Base-by-base conservation (phyloP, 257 asterid genomes). In the Capsicum pubescens region DNA sequence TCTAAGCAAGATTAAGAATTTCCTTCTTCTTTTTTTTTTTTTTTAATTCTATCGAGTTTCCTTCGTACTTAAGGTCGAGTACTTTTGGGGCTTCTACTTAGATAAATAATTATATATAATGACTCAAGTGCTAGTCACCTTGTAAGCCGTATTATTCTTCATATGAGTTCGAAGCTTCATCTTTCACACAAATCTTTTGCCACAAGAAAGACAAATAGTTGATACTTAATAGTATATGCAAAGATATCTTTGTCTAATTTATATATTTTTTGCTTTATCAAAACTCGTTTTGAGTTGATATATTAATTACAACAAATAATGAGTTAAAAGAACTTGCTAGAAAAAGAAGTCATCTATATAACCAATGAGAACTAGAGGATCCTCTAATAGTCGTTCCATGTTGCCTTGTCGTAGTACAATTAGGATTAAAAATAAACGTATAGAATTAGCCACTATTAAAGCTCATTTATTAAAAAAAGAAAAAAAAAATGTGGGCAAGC, bases 131-230 rank as follows among this genome's bases (percentile, higher is more conserved):
- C 32, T 36, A n/a, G 17, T 12, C 39, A 21, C 32, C 9, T 39
- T 70, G 59, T 46, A 58, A 74, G 19, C 66, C 86, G 67, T 46
- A 11, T 56, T n/a, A 26, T 54, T 9, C 36, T 26, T 26, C 32
- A 26, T 26, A 6, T 74, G 42, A 4, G 7, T 56, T 9, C 3
- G 78, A 48, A 76, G 46, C 32, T 84, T 76, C 78, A 46, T 16
- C 15, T 84, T 83, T 84, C 86, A 48, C 59, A 74, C 44, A 7
- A 9, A 6, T 44, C 48, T 64, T 64, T 64, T 26, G n/a, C 71
- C n/a, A 64, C 9, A 12, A 32, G 71, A 64, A 12, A 64, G 71
- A 64, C 42, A 9, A 3, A 61, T 15, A 63, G 7, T 10, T 26
- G 44, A 39, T 39, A 39, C 5, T 39, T 39, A 3, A 39, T 39